These are phyloP conservation scores for Gamarada debralockiae DNA, from an alignment of 495 filamentous ascomycete species.

Conservation along the genomic window DNA sequence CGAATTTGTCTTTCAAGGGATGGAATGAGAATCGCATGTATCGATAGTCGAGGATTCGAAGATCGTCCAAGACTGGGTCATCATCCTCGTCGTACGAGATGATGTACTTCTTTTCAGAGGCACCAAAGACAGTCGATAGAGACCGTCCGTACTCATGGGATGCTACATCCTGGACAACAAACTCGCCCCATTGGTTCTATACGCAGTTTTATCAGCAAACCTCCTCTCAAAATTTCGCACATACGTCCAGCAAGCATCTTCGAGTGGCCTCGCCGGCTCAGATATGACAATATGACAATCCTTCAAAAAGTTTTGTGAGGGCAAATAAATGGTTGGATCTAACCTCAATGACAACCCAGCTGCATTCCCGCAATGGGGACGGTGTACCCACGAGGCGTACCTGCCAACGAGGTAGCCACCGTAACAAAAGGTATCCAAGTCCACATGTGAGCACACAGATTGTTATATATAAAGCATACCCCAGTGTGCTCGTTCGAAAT, in stretches of 20 bases:
- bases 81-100: conserved; percentile 65
- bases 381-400: conserved; percentile 69
- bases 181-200: conserved; percentile 92
- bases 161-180: conserved; percentile 64
- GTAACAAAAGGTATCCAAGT: conserved; percentile 74
- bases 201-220: neutral
- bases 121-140: conserved; percentile 83
- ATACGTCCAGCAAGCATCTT: no score
- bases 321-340: conserved; percentile 6
- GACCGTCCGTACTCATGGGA: conserved; percentile 70
- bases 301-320: no score
- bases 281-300: no score
- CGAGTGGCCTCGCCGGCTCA: no score
- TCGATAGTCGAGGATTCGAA: conserved; percentile 82
- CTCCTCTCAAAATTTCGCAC: no score
- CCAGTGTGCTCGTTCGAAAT: conserved; percentile 69
- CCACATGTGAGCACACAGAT: conserved; percentile 72
- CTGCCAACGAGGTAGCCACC: conserved; percentile 88
- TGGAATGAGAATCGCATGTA: conserved; percentile 94
- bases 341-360: conserved; percentile 89
- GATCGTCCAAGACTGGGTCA: conserved; percentile 69
- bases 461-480: conserved; percentile 61
- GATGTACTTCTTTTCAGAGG: conserved; percentile 49
- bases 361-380: conserved; percentile 63
- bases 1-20: conserved; percentile 80